Base-by-base conservation (phyloP, 2,329 filamentous ascomycete species). In the Sarocladium strictum region DNA sequence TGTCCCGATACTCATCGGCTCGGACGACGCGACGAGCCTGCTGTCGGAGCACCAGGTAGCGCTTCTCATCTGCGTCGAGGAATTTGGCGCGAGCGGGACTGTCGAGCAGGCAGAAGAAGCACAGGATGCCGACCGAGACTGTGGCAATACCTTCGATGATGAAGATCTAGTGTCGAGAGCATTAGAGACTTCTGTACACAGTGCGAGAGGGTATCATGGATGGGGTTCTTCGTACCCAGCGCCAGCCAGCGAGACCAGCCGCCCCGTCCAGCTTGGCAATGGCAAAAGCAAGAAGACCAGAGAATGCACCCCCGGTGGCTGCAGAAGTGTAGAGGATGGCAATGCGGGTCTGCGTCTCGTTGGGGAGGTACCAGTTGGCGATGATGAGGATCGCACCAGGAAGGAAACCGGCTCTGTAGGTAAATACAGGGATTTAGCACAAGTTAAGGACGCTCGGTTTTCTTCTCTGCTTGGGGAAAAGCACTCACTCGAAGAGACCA, bases 121-220 rank as follows among this genome's bases (percentile, higher is more conserved):
- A 76, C 32, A 62, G 56, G 53, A 68, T 43, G 2, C 65, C 69
- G 9, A 74, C 60, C n/a, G 62, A 27, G 0, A 76, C 65, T 3
- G 75, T 75, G 1, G 69, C 55, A 1, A 76, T 58, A 1, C 78
- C 78, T 59, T 81, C 78, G 2, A 81, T 64, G 45, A 81, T 76
- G 56, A 81, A 81, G 26, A 79, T 78, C 45, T 50, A 19, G 17
- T 40, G 7, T 47, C 21, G 19, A 23, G n/a, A 5, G 5, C 41
- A n/a, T 47, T 23, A 47, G 41, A 10, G 19, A 47, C 14, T 19
- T n/a, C 45, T 15, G 4, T 17, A 29, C 12, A 27, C 9, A 11
- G 41, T 23, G 19, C 11, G 12, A 27, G 9, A 7, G 11, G 19
- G n/a, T 7, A 32, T 14, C 17, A 6, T 45, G 40, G 7, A 19